Evolutionary conservation across 1,139 yeast genomes (phyloP).

Genomic region (Debaryomyces udenii): DNA sequence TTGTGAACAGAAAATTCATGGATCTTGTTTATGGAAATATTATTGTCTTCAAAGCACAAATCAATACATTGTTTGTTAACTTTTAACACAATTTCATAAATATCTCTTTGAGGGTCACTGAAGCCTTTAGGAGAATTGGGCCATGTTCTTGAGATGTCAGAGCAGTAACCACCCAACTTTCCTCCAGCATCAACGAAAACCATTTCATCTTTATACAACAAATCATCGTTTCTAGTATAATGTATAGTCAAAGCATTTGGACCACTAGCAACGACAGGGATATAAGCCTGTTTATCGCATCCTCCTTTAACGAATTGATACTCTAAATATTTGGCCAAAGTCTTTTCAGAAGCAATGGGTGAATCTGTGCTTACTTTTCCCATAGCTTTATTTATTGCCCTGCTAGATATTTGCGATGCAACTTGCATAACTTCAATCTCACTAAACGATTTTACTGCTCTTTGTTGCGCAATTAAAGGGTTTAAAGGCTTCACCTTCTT

Average conservation of each 20-base stretch:
- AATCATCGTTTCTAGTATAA: conserved; percentile 86
- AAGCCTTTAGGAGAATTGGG: conserved; percentile 75
- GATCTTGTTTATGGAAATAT: conserved; percentile 68
- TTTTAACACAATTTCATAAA: conserved; percentile 84
- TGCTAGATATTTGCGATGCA: conserved; percentile 81
- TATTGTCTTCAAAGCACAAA: conserved; percentile 56
- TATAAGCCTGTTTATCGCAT: conserved; percentile 85
- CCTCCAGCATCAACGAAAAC: conserved; percentile 97
- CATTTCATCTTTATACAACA: conserved; percentile 72
- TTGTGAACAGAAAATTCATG: conserved; percentile 68
- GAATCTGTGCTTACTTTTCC: conserved; percentile 49
- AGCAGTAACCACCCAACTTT: conserved; percentile 87
- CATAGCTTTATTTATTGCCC: conserved; percentile 83
- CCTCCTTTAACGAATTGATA: conserved; percentile 85
- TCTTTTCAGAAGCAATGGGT: conserved; percentile 69
- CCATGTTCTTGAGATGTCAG: conserved; percentile 97
- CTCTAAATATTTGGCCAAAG: conserved; percentile 79
- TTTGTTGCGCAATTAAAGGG: conserved; percentile 53
- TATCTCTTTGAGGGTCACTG: conserved; percentile 74
- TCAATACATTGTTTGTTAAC: conserved; percentile 82
- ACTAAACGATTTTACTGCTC: conserved; percentile 73
- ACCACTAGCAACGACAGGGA: conserved; percentile 97
- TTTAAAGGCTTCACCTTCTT: conserved; percentile 48
- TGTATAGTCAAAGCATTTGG: conserved; percentile 84
- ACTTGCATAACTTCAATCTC: conserved; percentile 79